Base-by-base conservation (phyloP, 768 basidiomycete species). In the Tulasnella sp. region DNA sequence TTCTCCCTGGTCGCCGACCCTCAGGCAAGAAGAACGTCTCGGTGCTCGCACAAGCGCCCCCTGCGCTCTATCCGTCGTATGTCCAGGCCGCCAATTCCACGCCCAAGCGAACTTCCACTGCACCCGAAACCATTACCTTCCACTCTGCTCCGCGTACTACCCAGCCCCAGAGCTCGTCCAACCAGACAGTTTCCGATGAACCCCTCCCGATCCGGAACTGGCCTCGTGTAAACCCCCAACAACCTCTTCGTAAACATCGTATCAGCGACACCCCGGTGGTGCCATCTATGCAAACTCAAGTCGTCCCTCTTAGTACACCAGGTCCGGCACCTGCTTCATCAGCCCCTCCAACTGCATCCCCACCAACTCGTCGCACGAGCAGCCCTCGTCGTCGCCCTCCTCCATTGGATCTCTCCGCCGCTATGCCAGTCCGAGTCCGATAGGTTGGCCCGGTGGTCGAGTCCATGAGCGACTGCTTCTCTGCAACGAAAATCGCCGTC, bases 191-290 rank as follows among this genome's bases (percentile, higher is more conserved):
- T 34, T 34, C 62, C 31, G 71, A 44, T 21, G 78, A 79, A 39
- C 78, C 78, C 44, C 78, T 79, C 38, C 78, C 78, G 40, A 72
- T 79, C 1, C 62, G 18, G 36, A 48, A 74, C 40, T 79, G 78
- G 78, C 78, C 78, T 7, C 68, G 78, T 16, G 71, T 46, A 27
- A 79, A 79, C 78, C 78, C 78, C 1, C 78, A 79, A 73, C 71
- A 79, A 52, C 78, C 78, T 19, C 52, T 72, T 19, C 78, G 78
- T 34, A 44, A 46, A 27, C 24, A 73, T 19, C 73, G 71, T 34
- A 27, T 58, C 36, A 62, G 46, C 18, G 52, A 68, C 21, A 73
- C 78, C 39, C 73, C 73, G 38, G 73, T 74, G 73, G 73, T 74
- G 34, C 39, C 73, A 14, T 74, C 73, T 46, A 40, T 40, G 39